Conservation (phyloP, 768 basidiomycete species). For the Mycena rosella region DNA sequence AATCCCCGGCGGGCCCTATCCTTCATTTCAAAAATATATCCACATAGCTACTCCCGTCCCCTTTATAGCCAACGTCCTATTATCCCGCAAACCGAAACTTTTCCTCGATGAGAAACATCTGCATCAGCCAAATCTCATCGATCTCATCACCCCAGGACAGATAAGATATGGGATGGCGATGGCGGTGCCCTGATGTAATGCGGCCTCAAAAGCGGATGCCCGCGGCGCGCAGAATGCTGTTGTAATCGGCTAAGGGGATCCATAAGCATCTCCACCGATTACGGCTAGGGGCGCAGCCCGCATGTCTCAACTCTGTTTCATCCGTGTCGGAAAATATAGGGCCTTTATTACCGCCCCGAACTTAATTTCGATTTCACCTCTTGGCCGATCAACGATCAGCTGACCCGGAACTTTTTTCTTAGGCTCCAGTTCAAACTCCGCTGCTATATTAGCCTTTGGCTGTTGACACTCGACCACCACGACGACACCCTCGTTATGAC, state of each 20-base stretch:
- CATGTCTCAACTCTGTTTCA: neutral
- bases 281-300: no score
- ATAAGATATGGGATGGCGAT: constrained; percentile 18
- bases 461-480: constrained; percentile 32
- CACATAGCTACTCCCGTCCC: no score
- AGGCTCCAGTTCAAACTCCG: constrained; percentile 40
- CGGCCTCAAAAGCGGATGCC: constrained; percentile 45
- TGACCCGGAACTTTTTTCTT: constrained; percentile 23
- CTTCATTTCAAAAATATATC: no score
- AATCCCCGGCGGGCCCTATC: no score
- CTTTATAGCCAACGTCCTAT: no score
- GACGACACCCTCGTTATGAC: constrained; percentile 57
- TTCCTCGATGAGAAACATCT: no score
- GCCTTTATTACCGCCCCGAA: neutral
- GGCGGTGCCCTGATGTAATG: constrained; percentile 1
- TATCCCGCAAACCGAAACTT: no score
- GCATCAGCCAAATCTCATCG: no score
- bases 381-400: neutral
- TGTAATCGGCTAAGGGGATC: constrained; percentile 9
- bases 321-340: neutral
- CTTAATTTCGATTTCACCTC: neutral
- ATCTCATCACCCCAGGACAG: neutral
- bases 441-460: constrained; percentile 17
- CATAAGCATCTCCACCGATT: constrained; percentile 15
- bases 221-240: constrained; percentile 30